These are phyloP conservation scores for Saposhnikovia divaricata DNA, from an alignment of 129 eudicot genomes.

Conservation along the genomic window DNA sequence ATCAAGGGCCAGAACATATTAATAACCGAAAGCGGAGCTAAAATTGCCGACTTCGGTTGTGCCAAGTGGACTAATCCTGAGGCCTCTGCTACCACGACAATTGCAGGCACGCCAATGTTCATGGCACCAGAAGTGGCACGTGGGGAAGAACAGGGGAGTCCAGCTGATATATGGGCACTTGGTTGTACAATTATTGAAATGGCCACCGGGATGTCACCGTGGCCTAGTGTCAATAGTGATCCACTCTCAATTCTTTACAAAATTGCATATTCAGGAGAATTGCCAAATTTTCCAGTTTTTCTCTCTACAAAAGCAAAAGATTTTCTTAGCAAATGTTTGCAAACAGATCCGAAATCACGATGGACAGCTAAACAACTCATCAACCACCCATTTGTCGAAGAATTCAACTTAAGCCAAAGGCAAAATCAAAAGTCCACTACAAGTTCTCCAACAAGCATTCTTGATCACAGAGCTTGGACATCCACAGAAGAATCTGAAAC, in stretches of 20 bases:
- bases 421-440: conserved; percentile 20
- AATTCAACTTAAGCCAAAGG: conserved; percentile 1
- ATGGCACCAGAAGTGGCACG: conserved; percentile 82
- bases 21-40: conserved; percentile 30
- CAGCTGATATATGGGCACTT: conserved; percentile 74
- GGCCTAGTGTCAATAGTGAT: conserved; percentile 23
- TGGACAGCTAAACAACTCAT: conserved; percentile 60
- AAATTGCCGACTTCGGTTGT: conserved; percentile 75
- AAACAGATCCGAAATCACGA: conserved; percentile 37
- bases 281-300: conserved; percentile 39
- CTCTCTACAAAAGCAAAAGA: conserved; percentile 49
- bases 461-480: conserved; percentile 62
- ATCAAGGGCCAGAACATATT: conserved; percentile 57
- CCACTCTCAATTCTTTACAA: conserved; percentile 38
- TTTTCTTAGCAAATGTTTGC: conserved; percentile 50
- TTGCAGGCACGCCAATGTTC: conserved; percentile 64
- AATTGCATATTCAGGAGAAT: conserved; percentile 54
- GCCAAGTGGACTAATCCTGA: conserved; percentile 33
- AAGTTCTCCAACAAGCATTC: conserved; percentile 65
- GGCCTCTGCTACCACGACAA: conserved; percentile 7
- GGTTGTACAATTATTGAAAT: conserved; percentile 78
- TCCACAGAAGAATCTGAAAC: conserved; percentile 29
- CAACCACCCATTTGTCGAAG: conserved; percentile 49
- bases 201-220: conserved; percentile 59
- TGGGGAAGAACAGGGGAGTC: conserved; percentile 64